Base-by-base conservation (phyloP, 2,329 filamentous ascomycete genomes). In the Teratosphaeria viscida region DNA sequence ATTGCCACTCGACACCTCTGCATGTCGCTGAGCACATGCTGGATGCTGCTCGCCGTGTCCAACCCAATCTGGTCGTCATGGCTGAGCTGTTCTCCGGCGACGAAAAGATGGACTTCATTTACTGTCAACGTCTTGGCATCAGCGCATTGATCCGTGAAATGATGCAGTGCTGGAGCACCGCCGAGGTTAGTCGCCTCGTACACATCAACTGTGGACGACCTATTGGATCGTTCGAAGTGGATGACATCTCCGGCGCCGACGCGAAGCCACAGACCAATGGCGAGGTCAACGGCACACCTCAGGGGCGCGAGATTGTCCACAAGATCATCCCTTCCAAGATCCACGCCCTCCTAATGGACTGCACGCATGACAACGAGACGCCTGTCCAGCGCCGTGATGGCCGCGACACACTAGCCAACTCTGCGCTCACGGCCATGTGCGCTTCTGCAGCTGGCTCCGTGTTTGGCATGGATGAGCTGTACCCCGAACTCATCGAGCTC, bases 131-230 rank as follows among this genome's bases (percentile, higher is more conserved):
- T 27, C 83, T 99, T 2, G 94, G 94, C 5, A 81, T 99, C 59
- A 95, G 89, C 72, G 90, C 90, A 6, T 81, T 99, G 56, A 96
- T 99, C 65, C 86, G 94, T 61, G 94, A 99, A 75, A 92, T 92
- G 11, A 99, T 99, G 95, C 94, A 99, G 73, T 89, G 92, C 35
- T 97, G 92, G 92, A 92, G 88, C 71, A 96, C 94, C 1, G 89
- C 84, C 11, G 95, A 99, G 74, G 80, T 99, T 63, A 96, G 92
- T 74, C 82, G 92, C 54, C 81, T 99, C 37, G 92, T 99, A 11
- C 95, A 99, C 75, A 87, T 87, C 63, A 92, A 99, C 72, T 92
- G 90, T 35, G 94, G 94, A 43, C 85, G 90, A 29, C 94, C 95
- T 0, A 96, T 99, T 70, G 94, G 94, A 60, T 97, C 92, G 73